These are phyloP conservation scores for Ogataea corticis DNA, from an alignment of 805 yeast species.

Conservation along the genomic window DNA sequence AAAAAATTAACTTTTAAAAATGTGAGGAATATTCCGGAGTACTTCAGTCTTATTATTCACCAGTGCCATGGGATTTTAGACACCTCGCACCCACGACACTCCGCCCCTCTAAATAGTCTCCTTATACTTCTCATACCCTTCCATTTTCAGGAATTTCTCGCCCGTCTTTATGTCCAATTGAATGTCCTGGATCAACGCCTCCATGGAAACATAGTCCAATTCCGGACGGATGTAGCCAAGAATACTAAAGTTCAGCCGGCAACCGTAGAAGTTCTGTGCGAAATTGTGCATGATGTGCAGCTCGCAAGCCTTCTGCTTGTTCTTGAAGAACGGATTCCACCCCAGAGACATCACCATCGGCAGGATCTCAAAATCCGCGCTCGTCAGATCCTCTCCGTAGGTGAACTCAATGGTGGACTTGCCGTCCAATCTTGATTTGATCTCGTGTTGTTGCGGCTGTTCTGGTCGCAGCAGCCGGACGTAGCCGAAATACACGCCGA, in stretches of 20 bases:
- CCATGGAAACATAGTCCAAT: slow-evolving; percentile 74
- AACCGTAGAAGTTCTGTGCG: slow-evolving; percentile 74
- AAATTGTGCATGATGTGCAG: slow-evolving; percentile 83
- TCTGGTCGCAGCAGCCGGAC: slow-evolving; percentile 21
- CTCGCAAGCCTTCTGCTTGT: slow-evolving; percentile 80
- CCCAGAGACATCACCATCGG: slow-evolving; percentile 98
- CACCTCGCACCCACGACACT: no score
- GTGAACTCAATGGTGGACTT: slow-evolving; percentile 52
- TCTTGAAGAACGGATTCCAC: slow-evolving; percentile 89
- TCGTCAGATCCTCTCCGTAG: slow-evolving; percentile 55
- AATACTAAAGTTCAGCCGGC: slow-evolving; percentile 62
- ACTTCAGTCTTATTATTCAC: no score
- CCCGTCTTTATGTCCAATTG: slow-evolving; percentile 77
- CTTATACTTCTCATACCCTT: slow-evolving; percentile 40
- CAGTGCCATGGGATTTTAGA: no score
- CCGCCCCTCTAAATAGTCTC: not conserved
- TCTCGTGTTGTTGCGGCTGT: slow-evolving; percentile 20
- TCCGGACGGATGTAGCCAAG: slow-evolving; percentile 94
- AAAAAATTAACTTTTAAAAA: no score
- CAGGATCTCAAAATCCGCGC: slow-evolving; percentile 45
- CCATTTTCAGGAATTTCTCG: slow-evolving; percentile 42
- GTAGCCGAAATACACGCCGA: slow-evolving; percentile 93
- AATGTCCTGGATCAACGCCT: slow-evolving; percentile 84
- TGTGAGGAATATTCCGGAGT: no score
- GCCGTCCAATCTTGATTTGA: slow-evolving; percentile 35